phyloP scores from a whole-genome alignment of 768 basidiomycete species.

The Phylloporus rhodoxanthus region DNA sequence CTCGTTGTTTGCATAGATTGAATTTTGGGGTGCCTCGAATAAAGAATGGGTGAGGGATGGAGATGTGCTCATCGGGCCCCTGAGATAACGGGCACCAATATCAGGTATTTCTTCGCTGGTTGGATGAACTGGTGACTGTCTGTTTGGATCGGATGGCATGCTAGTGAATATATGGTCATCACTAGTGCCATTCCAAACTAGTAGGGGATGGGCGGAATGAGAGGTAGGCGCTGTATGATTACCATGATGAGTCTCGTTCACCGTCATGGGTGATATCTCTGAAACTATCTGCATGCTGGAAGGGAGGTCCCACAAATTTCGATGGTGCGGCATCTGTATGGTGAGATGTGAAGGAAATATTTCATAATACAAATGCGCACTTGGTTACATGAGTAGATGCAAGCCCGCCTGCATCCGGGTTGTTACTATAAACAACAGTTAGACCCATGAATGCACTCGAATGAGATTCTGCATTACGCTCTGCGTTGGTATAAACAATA shows the following conservation, averaged over 20 bases:
- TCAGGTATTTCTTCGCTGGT: background rate
- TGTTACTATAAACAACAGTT: background rate
- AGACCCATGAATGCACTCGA: background rate
- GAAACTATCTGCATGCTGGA: background rate
- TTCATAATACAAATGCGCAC: background rate
- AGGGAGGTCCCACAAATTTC: background rate
- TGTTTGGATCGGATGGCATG: background rate
- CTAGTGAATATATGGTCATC: background rate
- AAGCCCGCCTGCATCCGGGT: background rate
- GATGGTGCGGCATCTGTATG: background rate
- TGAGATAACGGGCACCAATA: background rate
- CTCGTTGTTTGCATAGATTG: background rate
- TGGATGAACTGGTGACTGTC: background rate
- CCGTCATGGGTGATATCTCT: background rate
- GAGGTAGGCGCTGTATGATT: background rate
- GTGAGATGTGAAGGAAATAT: background rate
- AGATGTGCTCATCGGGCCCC: background rate
- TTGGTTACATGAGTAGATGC: background rate
- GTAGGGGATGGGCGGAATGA: background rate
- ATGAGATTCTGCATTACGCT: background rate
- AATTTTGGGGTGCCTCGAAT: background rate
- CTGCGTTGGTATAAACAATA: background rate
- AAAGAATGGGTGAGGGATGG: background rate
- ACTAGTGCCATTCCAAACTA: background rate
- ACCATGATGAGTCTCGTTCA: background rate